Conservation (phyloP, 441 rosid species). For the Rhodomyrtus psidioides region DNA sequence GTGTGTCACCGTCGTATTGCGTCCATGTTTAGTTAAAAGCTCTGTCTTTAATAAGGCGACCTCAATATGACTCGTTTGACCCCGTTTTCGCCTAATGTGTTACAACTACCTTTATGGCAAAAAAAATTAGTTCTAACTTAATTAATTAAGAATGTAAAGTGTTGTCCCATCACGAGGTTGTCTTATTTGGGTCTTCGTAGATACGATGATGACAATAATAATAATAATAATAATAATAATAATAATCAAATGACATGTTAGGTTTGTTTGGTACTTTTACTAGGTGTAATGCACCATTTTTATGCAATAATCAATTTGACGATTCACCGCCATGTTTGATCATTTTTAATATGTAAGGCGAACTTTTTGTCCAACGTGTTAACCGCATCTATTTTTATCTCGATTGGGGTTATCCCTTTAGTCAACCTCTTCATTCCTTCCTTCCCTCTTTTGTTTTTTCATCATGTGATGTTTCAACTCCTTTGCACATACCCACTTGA, state of each 20-base stretch:
- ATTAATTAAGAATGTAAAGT: neutral
- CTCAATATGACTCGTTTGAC: neutral
- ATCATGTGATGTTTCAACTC: neutral
- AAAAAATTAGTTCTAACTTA: too few species aligned
- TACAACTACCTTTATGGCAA: too few species aligned
- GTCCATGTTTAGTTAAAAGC: neutral
- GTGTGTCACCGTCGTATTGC: neutral
- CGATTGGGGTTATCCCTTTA: neutral
- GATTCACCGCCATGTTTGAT: too few species aligned
- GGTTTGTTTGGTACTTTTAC: neutral
- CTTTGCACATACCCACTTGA: neutral
- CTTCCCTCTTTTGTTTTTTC: neutral
- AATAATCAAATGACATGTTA: neutral
- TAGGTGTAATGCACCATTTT: neutral
- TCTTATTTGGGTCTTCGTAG: neutral
- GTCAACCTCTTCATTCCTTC: neutral
- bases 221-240: neutral
- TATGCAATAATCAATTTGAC: too few species aligned
- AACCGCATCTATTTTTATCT: neutral
- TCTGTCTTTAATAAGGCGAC: neutral
- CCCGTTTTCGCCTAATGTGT: neutral
- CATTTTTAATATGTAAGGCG: neutral
- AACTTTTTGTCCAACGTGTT: neutral
- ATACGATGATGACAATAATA: accelerated
- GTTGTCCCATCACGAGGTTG: neutral